phyloP scores from a whole-genome alignment of 257 asterid genomes.

The Przewalskia tangutica region DNA sequence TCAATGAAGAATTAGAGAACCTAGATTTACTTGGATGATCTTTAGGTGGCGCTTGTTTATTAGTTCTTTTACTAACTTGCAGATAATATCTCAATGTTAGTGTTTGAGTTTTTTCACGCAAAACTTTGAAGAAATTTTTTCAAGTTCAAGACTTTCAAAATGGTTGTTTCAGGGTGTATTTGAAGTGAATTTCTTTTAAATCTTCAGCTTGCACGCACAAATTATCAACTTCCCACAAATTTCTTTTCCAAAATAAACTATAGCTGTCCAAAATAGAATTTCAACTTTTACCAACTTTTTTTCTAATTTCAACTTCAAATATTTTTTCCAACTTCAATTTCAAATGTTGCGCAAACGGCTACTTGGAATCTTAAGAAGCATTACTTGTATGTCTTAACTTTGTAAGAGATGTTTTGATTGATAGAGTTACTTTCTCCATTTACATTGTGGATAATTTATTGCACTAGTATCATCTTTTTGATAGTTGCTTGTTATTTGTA shows the following conservation, averaged over 20 bases:
- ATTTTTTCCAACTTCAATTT: neutral
- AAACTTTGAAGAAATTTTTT: neutral
- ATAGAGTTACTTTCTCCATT: neutral
- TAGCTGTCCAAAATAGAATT: neutral
- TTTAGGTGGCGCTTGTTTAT: neutral
- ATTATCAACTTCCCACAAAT: neutral
- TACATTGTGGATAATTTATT: neutral
- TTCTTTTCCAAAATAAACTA: neutral
- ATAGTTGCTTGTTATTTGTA: neutral
- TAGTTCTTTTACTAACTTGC: neutral
- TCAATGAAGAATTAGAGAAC: neutral
- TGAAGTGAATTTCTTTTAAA: neutral
- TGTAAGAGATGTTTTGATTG: neutral
- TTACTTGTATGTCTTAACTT: neutral
- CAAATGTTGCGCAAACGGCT: neutral
- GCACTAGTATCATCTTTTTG: neutral
- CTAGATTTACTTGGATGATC: neutral
- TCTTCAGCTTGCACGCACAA: neutral
- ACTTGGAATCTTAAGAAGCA: neutral
- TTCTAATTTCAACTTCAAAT: neutral
- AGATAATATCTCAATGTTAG: neutral
- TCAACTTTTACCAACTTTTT: neutral
- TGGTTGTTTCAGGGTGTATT: neutral
- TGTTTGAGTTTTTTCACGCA: neutral
- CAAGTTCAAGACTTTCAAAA: neutral